A percentile compares a stretch with the other conserved stretches of the same genome.
phyloP scores from a whole-genome alignment of 1,284 basidiomycete species.

The Volvariella surrecta region DNA sequence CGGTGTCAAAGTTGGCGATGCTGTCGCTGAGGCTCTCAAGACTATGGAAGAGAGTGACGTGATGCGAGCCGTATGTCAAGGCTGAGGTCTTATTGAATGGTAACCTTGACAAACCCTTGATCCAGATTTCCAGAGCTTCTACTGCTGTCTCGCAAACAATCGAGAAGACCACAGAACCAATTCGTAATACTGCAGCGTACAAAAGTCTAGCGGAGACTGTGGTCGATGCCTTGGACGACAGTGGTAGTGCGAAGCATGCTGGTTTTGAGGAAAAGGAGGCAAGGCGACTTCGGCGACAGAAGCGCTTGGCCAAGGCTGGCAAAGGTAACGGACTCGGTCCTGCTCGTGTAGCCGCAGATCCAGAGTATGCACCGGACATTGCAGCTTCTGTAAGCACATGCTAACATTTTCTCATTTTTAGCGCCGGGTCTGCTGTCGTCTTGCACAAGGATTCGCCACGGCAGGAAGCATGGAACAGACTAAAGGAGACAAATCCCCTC shows the following conservation, averaged over 20 bases:
- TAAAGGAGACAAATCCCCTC: slow-evolving; percentile 71
- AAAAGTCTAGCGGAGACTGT: slow-evolving; percentile 87
- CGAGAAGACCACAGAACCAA: slow-evolving; percentile 81
- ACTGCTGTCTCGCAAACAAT: slow-evolving; percentile 74
- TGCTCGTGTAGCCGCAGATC: slow-evolving; percentile 55
- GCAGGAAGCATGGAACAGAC: slow-evolving; percentile 67
- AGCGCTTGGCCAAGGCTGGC: slow-evolving; percentile 77
- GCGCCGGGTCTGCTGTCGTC: slow-evolving; percentile 80
- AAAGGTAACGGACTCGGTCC: slow-evolving; percentile 47
- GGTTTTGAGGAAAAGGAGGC: slow-evolving; percentile 93
- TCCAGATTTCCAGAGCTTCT: slow-evolving; percentile 71
- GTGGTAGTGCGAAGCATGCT: slow-evolving; percentile 85
- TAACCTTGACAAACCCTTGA: slow-evolving; percentile 1
- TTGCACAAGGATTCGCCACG: slow-evolving; percentile 75
- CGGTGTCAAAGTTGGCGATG: slow-evolving; percentile 91
- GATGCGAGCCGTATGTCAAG: slow-evolving; percentile 65
- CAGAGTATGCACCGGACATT: slow-evolving; percentile 53
- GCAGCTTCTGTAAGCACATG: no score
- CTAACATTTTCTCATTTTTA: slow-evolving; percentile 21
- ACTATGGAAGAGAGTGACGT: slow-evolving; percentile 93
- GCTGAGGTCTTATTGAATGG: background rate
- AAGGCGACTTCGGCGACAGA: slow-evolving; percentile 66
- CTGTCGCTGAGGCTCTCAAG: slow-evolving; percentile 84
- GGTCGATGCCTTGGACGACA: slow-evolving; percentile 90
- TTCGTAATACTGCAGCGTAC: slow-evolving; percentile 94